Base-by-base conservation (phyloP, 1,284 basidiomycete genomes). In the Puccinia novopanici region DNA sequence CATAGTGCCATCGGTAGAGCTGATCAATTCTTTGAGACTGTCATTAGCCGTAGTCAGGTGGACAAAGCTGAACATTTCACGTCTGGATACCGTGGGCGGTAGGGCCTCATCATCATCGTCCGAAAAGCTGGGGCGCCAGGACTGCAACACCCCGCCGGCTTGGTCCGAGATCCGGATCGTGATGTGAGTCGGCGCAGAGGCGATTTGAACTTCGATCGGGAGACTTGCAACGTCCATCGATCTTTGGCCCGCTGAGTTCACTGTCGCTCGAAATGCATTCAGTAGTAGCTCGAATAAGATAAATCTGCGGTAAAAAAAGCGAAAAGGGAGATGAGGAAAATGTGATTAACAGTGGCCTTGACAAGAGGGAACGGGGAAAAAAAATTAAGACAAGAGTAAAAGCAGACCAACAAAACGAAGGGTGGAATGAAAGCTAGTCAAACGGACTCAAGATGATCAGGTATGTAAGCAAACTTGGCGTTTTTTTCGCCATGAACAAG, bases 201-300 rank as follows among this genome's bases (percentile, higher is more conserved):
- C 90, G 57, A 94, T 90, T 0, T 93, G 94, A 1, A 90, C 91
- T 59, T 86, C 87, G 81, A 94, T 91, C 3, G 89, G 88, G 42
- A 92, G 91, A 42, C 89, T 84, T 1, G 76, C 48, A 30, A 82
- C 81, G 4, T 81, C 37, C 12, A 81, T 81, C 15, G 80, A 76
- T 68, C 71, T 78, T 77, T 79, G 73, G 52, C 72, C 75, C 75
- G 76, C 40, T 50, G 55, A 48, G 82, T 81, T 59, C 81, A 82
- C 82, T 37, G 85, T 85, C 3, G 84, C 82, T 45, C 84, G 81
- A 72, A 84, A 82, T 71, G 82, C 93, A 84, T 95, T 94, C 85
- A 95, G 95, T 83, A 95, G 84, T 34, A 96, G 85, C 84, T 96
- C 93, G 83, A 95, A 95, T 17, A 95, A 86, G 81, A 95, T 92